Evolutionary conservation across 2,329 filamentous ascomycete species (phyloP), one percentile per base, ranked within the genome.

Genomic region (Aspergillus jensenii): DNA sequence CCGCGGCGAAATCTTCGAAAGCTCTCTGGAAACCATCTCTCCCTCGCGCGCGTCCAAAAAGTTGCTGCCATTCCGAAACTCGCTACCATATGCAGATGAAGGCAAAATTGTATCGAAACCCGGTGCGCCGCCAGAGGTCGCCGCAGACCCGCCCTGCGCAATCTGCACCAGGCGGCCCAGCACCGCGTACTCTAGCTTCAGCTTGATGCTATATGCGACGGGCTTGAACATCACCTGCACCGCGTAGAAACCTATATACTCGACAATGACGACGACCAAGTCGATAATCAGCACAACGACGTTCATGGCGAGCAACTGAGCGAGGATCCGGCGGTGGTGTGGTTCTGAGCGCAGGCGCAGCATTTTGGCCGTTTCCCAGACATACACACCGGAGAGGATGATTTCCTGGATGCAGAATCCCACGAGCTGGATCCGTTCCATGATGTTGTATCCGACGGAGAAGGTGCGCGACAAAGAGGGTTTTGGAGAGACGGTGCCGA

Each of bases 101-200:
- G 27, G 27, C 27, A 31, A 31, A 9, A 31, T 31, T 8, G 27
- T 31, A 31, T 31, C 8, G 9, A 31, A 31, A 31, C 27, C 27
- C 9, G 27, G 27, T 31, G 27, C 9, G 27, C 27, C 27, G 27
- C 27, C 27, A n/a, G 35, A 37, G 9, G 31, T 15, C 3, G 15
- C 51, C 4, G 19, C 17, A 11, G 40, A 25, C 15, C 51, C 51
- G 9, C 41, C 41, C n/a, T 46, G 19, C 3, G 56, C 56, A 23
- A 58, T 54, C 39, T 48, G 27, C 9, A 80, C 73, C 8, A 81
- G 65, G 52, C 76, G 76, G 7, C 81, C 74, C 4, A 86, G 71
- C 37, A 86, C 79, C 19, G 81, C 78, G 59, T 81, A 80, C 68
- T 86, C 84, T 4, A 84, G 77, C 55, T 83, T 82, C 35, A 83